These are phyloP conservation scores for Lachnellula cervina DNA, from an alignment of 2,329 filamentous ascomycete species.

Conservation along the genomic window DNA sequence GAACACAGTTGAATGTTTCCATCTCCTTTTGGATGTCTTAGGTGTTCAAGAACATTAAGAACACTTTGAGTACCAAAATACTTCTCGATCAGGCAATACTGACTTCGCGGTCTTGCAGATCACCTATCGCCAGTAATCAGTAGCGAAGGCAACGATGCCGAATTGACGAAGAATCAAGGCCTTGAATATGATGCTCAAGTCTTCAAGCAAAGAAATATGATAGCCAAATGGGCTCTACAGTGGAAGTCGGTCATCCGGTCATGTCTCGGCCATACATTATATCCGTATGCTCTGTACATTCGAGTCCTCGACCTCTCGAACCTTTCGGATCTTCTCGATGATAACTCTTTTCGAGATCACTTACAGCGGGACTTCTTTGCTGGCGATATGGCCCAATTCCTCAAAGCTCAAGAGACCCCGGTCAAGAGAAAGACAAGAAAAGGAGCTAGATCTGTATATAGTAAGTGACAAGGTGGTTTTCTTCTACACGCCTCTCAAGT, in stretches of 20 bases:
- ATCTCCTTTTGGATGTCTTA: too few species aligned
- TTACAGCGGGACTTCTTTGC: constrained; percentile 37
- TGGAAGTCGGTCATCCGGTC: constrained; percentile 68
- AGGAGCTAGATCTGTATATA: background rate
- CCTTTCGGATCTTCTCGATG: constrained; percentile 53
- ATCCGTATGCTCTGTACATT: constrained; percentile 67
- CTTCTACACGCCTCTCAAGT: too few species aligned
- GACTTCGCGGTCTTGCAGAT: constrained; percentile 16
- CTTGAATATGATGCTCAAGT: constrained; percentile 15
- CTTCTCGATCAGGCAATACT: too few species aligned
- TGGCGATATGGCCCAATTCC: constrained; percentile 33
- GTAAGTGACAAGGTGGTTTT: background rate
- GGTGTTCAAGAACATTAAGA: too few species aligned
- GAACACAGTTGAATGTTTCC: too few species aligned
- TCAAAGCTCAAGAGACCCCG: constrained; percentile 30
- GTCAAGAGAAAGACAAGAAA: constrained; percentile 23
- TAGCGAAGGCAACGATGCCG: constrained; percentile 41
- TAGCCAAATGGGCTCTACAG: constrained; percentile 53
- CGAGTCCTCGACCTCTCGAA: constrained; percentile 59
- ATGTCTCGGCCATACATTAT: constrained; percentile 55
- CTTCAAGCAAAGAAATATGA: constrained; percentile 13
- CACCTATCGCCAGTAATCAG: constrained; percentile 41
- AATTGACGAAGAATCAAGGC: constrained; percentile 14
- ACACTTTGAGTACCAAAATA: too few species aligned
- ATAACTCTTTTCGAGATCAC: constrained; percentile 35